phyloP scores from a whole-genome alignment of 306 rosid genomes.

The Alnus rubra region DNA sequence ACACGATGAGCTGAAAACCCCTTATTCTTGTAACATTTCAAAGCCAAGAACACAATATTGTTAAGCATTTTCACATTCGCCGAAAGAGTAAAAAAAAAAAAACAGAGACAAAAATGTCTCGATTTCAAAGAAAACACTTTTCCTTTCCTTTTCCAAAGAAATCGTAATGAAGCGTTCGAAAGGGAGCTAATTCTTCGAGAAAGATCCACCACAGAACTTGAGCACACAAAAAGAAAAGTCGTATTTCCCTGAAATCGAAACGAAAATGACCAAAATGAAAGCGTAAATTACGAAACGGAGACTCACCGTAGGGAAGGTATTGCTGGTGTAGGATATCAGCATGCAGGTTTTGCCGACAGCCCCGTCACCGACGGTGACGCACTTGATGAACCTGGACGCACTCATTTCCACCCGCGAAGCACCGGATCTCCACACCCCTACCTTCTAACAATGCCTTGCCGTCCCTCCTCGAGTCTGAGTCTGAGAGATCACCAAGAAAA shows the following conservation, averaged over 20 bases:
- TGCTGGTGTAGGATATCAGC: constrained; percentile 87
- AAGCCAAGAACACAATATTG: background rate
- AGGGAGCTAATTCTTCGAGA: background rate
- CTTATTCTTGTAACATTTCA: background rate
- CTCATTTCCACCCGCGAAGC: constrained; percentile 56
- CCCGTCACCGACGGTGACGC: constrained; percentile 92
- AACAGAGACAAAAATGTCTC: background rate
- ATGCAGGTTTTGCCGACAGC: constrained; percentile 91
- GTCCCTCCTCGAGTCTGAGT: background rate
- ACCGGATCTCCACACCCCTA: constrained; percentile 36
- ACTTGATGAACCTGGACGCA: constrained; percentile 86
- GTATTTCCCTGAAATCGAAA: background rate
- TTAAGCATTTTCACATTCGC: background rate
- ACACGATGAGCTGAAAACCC: background rate
- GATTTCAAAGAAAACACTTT: background rate
- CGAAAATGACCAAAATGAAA: background rate
- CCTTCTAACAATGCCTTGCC: background rate
- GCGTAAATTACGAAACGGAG: constrained; percentile 7
- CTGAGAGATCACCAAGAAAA: background rate
- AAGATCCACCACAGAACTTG: background rate
- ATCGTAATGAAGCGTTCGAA: background rate
- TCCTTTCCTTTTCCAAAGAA: background rate
- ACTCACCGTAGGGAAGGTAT: constrained; percentile 81
- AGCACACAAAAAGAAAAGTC: background rate
- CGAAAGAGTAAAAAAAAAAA: background rate